phyloP scores from a whole-genome alignment of 805 yeast species.

The Zygotorulaspora sp. region DNA sequence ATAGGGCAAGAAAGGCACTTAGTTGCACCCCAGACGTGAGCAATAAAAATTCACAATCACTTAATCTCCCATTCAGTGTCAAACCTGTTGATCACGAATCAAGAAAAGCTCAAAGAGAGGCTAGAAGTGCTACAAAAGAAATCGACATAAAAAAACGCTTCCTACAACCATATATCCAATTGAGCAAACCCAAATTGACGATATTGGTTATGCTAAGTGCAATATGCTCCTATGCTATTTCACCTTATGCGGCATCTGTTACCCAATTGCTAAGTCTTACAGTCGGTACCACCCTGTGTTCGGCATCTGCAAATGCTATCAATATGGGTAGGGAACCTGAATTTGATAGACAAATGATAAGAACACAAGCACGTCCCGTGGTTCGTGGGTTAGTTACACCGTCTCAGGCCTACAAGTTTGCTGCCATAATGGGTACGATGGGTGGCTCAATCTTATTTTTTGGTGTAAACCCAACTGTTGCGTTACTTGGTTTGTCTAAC shows the following conservation, averaged over 20 bases:
- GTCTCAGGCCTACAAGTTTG: constrained; percentile 73
- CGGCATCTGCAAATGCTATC: constrained; percentile 94
- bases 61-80: constrained; percentile 50
- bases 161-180: constrained; percentile 63
- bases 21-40: constrained; percentile 35
- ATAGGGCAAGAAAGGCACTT: constrained; percentile 32
- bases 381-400: constrained; percentile 78
- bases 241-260: constrained; percentile 77
- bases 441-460: constrained; percentile 65
- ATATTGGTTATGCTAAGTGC: constrained; percentile 85
- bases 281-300: constrained; percentile 77
- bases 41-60: background rate
- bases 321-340: constrained; percentile 96
- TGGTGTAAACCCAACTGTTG: constrained; percentile 86
- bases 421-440: constrained; percentile 61
- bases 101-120: constrained; percentile 13
- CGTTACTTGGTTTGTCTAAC: constrained; percentile 72
- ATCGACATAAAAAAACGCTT: constrained; percentile 35
- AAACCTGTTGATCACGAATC: constrained; percentile 36
- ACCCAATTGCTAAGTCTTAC: constrained; percentile 68
- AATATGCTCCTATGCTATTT: constrained; percentile 87
- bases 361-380: constrained; percentile 87
- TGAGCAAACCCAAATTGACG: constrained; percentile 88
- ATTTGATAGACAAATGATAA: constrained; percentile 78
- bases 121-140: constrained; percentile 7